These are phyloP conservation scores for Gossypioides kirkii DNA, from an alignment of 345 rosid species.

Conservation along the genomic window DNA sequence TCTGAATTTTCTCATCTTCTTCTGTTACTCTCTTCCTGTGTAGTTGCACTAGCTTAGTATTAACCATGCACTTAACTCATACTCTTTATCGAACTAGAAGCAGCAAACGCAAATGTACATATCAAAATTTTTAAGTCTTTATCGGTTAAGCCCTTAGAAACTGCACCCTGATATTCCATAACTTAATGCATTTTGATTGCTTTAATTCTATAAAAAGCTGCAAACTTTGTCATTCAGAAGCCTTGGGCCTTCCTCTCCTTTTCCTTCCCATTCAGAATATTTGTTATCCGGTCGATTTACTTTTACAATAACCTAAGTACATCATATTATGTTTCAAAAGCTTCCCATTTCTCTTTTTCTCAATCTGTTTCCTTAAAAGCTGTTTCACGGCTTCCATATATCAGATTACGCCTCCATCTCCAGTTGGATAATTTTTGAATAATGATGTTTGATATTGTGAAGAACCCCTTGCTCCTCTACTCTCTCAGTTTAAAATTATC, in stretches of 20 bases:
- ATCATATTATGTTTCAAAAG: background rate
- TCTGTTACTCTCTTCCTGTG: background rate
- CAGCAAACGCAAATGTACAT: too few species aligned
- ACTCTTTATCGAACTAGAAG: background rate
- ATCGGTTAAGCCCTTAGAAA: background rate
- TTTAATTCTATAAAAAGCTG: background rate
- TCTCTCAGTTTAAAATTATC: background rate
- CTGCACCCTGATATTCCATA: background rate
- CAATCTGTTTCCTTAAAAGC: background rate
- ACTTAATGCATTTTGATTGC: background rate
- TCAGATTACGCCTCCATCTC: background rate
- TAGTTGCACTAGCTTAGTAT: background rate
- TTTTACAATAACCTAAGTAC: background rate
- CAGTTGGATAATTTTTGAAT: background rate
- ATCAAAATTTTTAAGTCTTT: too few species aligned
- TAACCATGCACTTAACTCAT: background rate
- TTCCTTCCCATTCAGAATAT: background rate
- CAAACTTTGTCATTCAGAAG: background rate
- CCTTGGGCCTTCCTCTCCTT: too few species aligned
- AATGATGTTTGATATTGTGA: background rate
- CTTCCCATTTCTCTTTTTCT: background rate
- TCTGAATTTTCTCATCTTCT: background rate
- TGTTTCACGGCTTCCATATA: background rate
- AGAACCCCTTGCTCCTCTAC: slow-evolving; percentile 1
- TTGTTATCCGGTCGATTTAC: background rate